Evolutionary conservation across 805 yeast species (phyloP), one percentile per base, ranked within the genome.

Genomic region (Starmera caribaea): DNA sequence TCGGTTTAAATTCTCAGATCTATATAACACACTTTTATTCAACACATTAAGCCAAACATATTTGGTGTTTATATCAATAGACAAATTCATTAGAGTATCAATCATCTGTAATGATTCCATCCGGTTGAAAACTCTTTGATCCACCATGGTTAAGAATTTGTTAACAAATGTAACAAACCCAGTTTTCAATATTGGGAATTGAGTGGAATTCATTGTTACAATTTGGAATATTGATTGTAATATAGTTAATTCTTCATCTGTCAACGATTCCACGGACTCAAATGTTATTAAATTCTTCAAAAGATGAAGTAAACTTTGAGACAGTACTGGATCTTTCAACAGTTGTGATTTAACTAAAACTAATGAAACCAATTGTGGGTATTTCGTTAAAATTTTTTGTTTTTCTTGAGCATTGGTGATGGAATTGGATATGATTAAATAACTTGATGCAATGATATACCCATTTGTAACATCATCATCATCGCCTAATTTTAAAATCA

Each of bases 301-400:
- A 1, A 47, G 7, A 27, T 55, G 58, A 12, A 55, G 16, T 3
- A 46, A 43, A 7, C 57, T 56, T 30, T 53, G 58, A 38, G 54
- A 55, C 31, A 45, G 45, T 16, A 52, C 45, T 1, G 58, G 53
- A 40, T 54, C 59, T 8, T 40, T 40, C 9, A 54, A 38, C 35
- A 34, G 41, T 14, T 43, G 37, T 26, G 49, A 50, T 39, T 53
- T 53, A 4, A 32, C 5, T 8, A 53, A 32, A 3, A 43, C 21
- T 4, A 24, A 10, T 3, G 39, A 27, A n/a, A 51, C 38, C 13
- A 54, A 10, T 3, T 37, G 29, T 27, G 56, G 53, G 12, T 38
- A 26, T 12, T 5, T 32, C 0, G 42, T 43, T 5, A 53, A 30
- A 0, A 52, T 12, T 13, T 26, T 29, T 13, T 39, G 30, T 30